These are phyloP conservation scores for Populus pruinosa DNA, from an alignment of 345 rosid species.

Conservation along the genomic window DNA sequence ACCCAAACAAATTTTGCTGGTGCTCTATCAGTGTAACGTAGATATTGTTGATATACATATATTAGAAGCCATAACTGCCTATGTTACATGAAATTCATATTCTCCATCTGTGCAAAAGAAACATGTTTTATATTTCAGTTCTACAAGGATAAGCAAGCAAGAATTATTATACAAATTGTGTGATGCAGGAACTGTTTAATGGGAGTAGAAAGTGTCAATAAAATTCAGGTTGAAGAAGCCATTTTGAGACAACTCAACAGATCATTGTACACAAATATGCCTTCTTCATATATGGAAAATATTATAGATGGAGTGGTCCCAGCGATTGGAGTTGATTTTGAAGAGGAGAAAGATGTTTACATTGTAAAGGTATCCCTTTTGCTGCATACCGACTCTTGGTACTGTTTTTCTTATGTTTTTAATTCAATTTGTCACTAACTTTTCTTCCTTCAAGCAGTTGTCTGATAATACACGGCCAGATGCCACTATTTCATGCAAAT, in stretches of 20 bases:
- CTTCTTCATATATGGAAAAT: constrained; percentile 37
- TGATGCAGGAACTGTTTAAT: constrained; percentile 28
- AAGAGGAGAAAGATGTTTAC: constrained; percentile 46
- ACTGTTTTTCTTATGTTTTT: background rate
- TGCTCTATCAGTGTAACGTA: background rate
- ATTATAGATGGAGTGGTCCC: constrained; percentile 34
- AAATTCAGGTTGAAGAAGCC: constrained; percentile 29
- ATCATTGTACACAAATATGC: constrained; percentile 41
- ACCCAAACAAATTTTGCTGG: background rate
- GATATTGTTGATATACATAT: background rate
- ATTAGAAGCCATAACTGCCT: background rate
- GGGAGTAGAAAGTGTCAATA: constrained; percentile 15
- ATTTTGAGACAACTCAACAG: constrained; percentile 21
- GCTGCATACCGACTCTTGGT: background rate
- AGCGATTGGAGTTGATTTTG: constrained; percentile 33
- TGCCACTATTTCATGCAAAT: constrained; percentile 51
- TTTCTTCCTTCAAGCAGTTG: constrained; percentile 34
- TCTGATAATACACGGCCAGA: constrained; percentile 24
- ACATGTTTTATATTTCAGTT: background rate
- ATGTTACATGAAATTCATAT: background rate
- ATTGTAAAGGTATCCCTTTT: constrained; percentile 45
- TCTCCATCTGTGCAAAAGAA: background rate
- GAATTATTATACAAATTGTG: background rate
- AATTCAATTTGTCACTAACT: no score
- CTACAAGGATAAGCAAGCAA: background rate